A percentile compares a stretch with the other conserved stretches of the same genome.
These are phyloP conservation scores for Apiotrichum mycotoxinovorans DNA, from an alignment of 1,284 basidiomycete species.

Conservation along the genomic window DNA sequence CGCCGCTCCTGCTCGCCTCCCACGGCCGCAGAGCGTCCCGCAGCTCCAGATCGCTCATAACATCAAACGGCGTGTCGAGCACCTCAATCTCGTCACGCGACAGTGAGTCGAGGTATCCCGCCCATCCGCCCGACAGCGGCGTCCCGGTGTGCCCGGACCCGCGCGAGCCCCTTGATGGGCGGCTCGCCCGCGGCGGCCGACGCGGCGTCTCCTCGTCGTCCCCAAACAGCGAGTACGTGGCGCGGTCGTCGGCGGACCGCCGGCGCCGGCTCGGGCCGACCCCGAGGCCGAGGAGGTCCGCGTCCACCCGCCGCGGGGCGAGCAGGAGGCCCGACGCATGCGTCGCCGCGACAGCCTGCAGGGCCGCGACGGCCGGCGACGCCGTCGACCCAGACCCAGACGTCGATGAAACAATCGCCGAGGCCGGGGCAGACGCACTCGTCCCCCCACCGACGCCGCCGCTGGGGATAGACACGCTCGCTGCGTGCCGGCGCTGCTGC, in stretches of 20 bases:
- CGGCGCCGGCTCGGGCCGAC: constrained; percentile 14
- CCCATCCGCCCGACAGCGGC: constrained; percentile 6
- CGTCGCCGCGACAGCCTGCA: neutral
- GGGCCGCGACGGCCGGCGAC: neutral
- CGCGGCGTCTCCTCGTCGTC: constrained; percentile 3
- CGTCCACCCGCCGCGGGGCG: constrained; percentile 8
- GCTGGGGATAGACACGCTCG: neutral
- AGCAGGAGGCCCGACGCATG: neutral
- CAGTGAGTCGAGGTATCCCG: constrained; percentile 27
- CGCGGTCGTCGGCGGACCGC: neutral
- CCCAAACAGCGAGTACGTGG: neutral
- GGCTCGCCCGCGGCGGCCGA: neutral
- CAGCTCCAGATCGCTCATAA: constrained; percentile 38
- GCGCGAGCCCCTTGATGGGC: neutral
- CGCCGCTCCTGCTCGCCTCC: neutral
- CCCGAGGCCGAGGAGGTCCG: constrained; percentile 24
- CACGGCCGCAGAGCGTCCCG: constrained; percentile 17
- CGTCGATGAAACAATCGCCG: no score
- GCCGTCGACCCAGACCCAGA: neutral
- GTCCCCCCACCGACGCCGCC: neutral
- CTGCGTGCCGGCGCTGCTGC: neutral
- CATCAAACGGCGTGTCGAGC: constrained; percentile 37
- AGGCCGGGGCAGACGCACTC: no score
- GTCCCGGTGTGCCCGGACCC: neutral
- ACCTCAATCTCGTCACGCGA: constrained; percentile 33